Percentiles rank a stretch among this genome's conserved stretches.
Evolutionary conservation across 2,329 filamentous ascomycete species (phyloP).

Genomic region (Aspergillus sp.): DNA sequence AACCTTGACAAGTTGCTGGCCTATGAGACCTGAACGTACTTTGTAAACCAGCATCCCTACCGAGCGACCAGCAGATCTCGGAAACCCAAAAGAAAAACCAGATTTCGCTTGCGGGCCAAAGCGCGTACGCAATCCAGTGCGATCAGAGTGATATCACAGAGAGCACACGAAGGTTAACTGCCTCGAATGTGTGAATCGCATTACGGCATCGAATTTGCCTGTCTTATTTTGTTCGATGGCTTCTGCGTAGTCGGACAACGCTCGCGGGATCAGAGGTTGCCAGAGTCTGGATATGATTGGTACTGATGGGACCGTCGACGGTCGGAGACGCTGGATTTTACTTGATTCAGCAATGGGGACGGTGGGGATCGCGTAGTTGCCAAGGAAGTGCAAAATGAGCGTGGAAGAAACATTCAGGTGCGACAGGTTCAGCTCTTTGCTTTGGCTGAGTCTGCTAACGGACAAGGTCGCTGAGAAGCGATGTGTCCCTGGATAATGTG

Average conservation of each 20-base stretch:
- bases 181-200: background rate
- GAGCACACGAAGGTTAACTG: background rate
- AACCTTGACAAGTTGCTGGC: background rate
- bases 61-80: background rate
- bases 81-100: slow-evolving; percentile 1
- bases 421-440: background rate
- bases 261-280: background rate
- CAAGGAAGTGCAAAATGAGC: slow-evolving; percentile 2
- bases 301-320: background rate
- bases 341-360: slow-evolving; percentile 4
- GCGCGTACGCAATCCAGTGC: slow-evolving; percentile 5
- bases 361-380: background rate
- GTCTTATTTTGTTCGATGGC: background rate
- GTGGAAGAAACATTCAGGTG: background rate
- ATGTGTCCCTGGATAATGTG: background rate
- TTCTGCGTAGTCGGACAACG: background rate
- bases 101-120: slow-evolving; percentile 1
- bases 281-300: background rate
- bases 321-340: slow-evolving; percentile 4
- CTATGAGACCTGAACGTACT: background rate
- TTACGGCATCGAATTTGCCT: background rate
- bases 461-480: background rate
- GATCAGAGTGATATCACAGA: slow-evolving; percentile 4
- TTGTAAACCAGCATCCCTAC: background rate
- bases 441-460: background rate